Conservation (phyloP, 1,139 yeast species). For the Blastobotrys indianensis region DNA sequence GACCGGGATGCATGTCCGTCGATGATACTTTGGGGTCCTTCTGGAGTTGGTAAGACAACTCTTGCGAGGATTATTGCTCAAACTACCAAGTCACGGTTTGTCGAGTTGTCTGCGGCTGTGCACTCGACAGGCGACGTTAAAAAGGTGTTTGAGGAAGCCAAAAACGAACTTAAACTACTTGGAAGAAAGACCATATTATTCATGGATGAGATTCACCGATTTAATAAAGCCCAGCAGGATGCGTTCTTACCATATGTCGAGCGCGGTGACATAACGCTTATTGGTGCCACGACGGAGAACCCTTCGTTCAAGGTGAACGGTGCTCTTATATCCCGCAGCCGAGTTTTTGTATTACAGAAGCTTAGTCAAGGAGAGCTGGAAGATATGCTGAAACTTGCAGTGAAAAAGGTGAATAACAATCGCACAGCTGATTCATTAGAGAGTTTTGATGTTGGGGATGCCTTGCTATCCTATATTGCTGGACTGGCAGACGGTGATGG, state of each 20-base stretch:
- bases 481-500: conserved; percentile 87
- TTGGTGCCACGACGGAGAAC: conserved; percentile 97
- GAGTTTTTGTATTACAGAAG: conserved; percentile 75
- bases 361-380: conserved; percentile 50
- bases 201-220: conserved; percentile 89
- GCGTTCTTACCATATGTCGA: conserved; percentile 46
- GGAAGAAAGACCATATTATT: conserved; percentile 72
- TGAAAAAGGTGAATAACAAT: conserved; percentile 53
- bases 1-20: conserved; percentile 60
- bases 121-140: conserved; percentile 67
- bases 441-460: conserved; percentile 48
- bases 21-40: conserved; percentile 90
- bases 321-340: conserved; percentile 82
- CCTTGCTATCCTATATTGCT: conserved; percentile 63
- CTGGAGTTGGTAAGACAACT: conserved; percentile 93
- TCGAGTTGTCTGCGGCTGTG: conserved; percentile 83
- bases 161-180: conserved; percentile 58
- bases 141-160: conserved; percentile 67
- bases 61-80: conserved; percentile 55
- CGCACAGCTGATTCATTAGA: conserved; percentile 38
- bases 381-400: conserved; percentile 56
- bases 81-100: conserved; percentile 52
- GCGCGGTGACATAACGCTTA: conserved; percentile 39
- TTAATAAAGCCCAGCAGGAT: conserved; percentile 87
- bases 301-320: conserved; percentile 88